These are phyloP conservation scores for Penicillium dipodomyicola DNA, from an alignment of 495 filamentous ascomycete genomes.

Conservation along the genomic window DNA sequence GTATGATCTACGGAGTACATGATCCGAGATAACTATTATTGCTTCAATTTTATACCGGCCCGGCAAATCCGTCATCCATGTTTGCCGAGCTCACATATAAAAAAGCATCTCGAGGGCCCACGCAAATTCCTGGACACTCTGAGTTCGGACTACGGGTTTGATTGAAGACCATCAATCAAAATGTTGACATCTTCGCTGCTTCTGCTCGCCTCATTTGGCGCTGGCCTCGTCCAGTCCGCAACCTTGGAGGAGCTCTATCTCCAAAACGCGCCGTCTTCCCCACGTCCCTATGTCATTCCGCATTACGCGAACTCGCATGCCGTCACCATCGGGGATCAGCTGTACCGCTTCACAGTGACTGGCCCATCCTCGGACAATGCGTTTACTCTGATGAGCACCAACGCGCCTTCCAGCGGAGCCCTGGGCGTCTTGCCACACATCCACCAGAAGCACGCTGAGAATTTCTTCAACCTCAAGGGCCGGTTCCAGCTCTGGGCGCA, in stretches of 20 bases:
- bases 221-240: conserved; percentile 10
- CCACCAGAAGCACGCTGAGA: conserved; percentile 44
- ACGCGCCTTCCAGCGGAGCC: conserved; percentile 28
- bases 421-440: conserved; percentile 44
- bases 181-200: conserved; percentile 20
- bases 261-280: conserved; percentile 27
- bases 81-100: too few species aligned
- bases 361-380: conserved; percentile 43
- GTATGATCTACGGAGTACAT: too few species aligned
- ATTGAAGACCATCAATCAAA: not conserved
- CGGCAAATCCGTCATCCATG: too few species aligned
- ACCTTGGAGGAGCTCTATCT: conserved; percentile 27
- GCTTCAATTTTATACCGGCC: too few species aligned
- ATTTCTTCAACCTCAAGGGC: conserved; percentile 46
- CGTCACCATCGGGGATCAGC: conserved; percentile 26
- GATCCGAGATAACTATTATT: too few species aligned
- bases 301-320: conserved; percentile 33
- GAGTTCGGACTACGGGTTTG: not conserved
- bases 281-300: conserved; percentile 34
- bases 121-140: not conserved
- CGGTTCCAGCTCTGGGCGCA: conserved; percentile 48
- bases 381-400: conserved; percentile 44
- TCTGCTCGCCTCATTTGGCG: conserved; percentile 12
- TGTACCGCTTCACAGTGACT: conserved; percentile 40
- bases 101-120: not conserved